Base-by-base conservation (phyloP, 148 eudicot genomes). In the Rheum nobile region DNA sequence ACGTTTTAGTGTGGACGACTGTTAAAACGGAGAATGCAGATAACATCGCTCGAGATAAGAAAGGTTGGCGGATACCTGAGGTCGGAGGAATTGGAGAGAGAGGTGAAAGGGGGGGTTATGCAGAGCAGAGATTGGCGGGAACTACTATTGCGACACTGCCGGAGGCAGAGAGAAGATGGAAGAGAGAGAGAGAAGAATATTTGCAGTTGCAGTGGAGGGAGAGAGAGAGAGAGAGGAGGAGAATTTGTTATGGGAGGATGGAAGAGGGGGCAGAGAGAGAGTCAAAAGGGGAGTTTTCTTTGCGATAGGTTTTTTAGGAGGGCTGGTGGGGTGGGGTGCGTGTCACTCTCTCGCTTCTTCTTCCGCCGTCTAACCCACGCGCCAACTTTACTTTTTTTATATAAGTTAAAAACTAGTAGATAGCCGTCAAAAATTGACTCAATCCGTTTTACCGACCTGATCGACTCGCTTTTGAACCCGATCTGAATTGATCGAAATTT, bases 91-190 rank as follows among this genome's bases (percentile, higher is more conserved):
- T 72, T 61, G 67, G 38, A 32, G 73, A 39, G 65, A 26, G 52
- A 68, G 39, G 38, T 74, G 42, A 72, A 17, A 71, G 32, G 47
- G 35, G 16, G 77, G 76, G n/a, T 76, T 55, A 71, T 21, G 46
- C 16, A 14, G 67, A 14, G 38, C 12, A 72, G 74, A 69, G 77
- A 74, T 37, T 68, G 77, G 81, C 75, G 77, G 75, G 75, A 79
- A 77, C 34, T 52, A 77, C 75, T 84, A 72, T 81, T 80, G 55
- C 61, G 72, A 70, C 24, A 54, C 38, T 61, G 71, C 44, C 10
- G 73, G 41, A 34, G 52, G 47, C 54, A 67, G 76, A 77, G 59
- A 72, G 26, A 52, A 44, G 63, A 55, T 38, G 28, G 10, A 4
- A 43, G 19, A 16, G 44, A 16, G 7, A 39, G 6, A 39, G 72